Evolutionary conservation across 306 rosid genomes (phyloP), one percentile per base, ranked within the genome.

Genomic region (Luffa aegyptiaca): DNA sequence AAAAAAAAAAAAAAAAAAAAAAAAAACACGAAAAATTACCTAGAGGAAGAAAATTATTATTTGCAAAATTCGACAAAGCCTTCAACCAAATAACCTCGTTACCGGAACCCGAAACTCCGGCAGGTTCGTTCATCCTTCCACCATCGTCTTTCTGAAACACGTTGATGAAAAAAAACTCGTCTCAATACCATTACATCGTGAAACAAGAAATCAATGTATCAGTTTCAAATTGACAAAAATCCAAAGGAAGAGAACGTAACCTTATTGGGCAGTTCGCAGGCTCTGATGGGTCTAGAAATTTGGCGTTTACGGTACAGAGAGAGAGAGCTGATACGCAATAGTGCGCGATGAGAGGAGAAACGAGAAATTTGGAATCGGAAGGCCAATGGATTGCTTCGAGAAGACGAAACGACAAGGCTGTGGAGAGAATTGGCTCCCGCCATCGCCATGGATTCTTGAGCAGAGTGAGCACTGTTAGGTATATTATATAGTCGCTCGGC

Each of bases 11-110:
- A n/a, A n/a, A n/a, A n/a, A n/a, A n/a, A n/a, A n/a, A n/a, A n/a
- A 45, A 72, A 10, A 26, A 44, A 80, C 76, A 7, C 17, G 20
- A 76, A 76, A 63, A 78, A 63, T 75, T 80, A 94, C 98, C 97
- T 79, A 94, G 76, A 6, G 98, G 93, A 84, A 92, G 89, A 85
- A 92, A 69, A 81, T 92, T 94, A 53, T 84, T 80, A 21, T 89
- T 85, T 21, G 82, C 91, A 75, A 94, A 90, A 80, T 68, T 88
- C 65, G 86, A 78, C 63, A 92, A 81, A 6, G 90, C 88, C 64
- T 88, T 84, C 51, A 48, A 80, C 98, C 92, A 92, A 79, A 33
- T 83, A 20, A 81, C 81, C 79, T 81, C 82, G 45, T 82, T 86
- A 6, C 75, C 80, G 53, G 76, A 78, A 51, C 64, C 82, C 49